Evolutionary conservation across 495 filamentous ascomycete species (phyloP), one percentile per base, ranked within the genome.

Genomic region (Tricharina praecox): DNA sequence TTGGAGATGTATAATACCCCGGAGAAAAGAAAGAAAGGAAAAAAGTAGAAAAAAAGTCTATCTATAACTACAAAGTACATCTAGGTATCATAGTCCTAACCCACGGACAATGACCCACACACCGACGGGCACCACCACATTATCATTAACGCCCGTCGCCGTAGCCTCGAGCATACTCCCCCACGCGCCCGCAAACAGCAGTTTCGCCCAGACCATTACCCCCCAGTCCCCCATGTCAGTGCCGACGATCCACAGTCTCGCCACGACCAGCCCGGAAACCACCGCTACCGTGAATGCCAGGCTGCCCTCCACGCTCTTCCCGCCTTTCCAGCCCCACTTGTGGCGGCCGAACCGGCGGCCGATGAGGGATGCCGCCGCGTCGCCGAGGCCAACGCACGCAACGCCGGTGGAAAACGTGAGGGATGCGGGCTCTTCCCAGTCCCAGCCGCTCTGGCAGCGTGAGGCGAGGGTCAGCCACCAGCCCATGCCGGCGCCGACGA

Each of bases 291-390:
- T 78, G 64, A 99, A 96, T 13, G 90, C 90, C 20, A 78, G 52
- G 53, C 82, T 90, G 20, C 90, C 90, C 63, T 96, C 87, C 1
- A 97, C 66, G 43, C 85, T 94, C 65, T 96, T 99, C 2, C 86
- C 90, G 11, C 90, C 90, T 23, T 82, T 81, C 90, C 90, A 99
- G 37, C 86, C 73, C 90, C 90, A 99, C 70, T 94, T 94, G 10
- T 73, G 70, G 18, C 74, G 74, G 13, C 90, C 92, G 61, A 77
- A 88, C 8, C 88, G 72, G n/a, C 92, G 69, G 3, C 90, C 92
- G 23, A 95, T 75, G 1, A 99, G 67, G 2, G 81, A 88, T n/a
- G 90, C 90, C 0, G 88, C 90, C 0, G 90, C 86, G 62, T 99
- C 90, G 11, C 90, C 90, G 63, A 97, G 75, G 2, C 90, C 90